Evolutionary conservation across 352 stramenopile species (phyloP), one percentile per base, ranked within the genome.

Genomic region (Pythium oligandrum): DNA sequence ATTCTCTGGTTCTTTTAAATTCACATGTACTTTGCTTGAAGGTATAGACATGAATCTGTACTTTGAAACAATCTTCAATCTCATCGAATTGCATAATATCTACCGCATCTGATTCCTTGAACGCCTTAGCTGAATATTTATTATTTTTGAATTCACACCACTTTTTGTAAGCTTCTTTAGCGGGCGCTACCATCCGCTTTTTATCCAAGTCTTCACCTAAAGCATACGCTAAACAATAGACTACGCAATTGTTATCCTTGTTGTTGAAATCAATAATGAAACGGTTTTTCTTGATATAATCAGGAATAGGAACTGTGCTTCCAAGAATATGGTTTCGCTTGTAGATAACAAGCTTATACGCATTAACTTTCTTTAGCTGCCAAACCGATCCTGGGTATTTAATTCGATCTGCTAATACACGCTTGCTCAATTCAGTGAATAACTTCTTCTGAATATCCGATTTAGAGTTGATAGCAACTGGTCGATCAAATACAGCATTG

Each of bases 191-290:
- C 33, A 31, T 48, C 30, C 17, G 0, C 17, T 37, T 33, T 2
- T 39, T 61, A 55, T 4, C 43, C 35, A 4, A 4, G 31, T 51
- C 0, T 17, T 11, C 38, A 7, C 3, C 54, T 30, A 50, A 49
- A 40, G 40, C 55, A 61, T 2, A 26, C 17, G 46, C 54, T 12
- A 61, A 47, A 30, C 54, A 61, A 44, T 51, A 45, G 34, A 61
- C 44, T 3, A 61, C n/a, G 34, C 54, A 61, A 30, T 61, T 61
- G 8, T 52, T 61, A 8, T 45, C 38, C 37, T 32, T 48, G n/a
- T 59, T n/a, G 1, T 54, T 51, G 44, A 68, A 68, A 48, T 68
- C 58, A 48, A 68, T 64, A 30, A 68, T 49, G 44, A 57, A 46
- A 35, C 53, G 48, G 37, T 68, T 68, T 4, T 50, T 45, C 30